Evolutionary conservation across 306 rosid genomes (phyloP), one percentile per base, ranked within the genome.

Genomic region (Fragaria nilgerrensis): DNA sequence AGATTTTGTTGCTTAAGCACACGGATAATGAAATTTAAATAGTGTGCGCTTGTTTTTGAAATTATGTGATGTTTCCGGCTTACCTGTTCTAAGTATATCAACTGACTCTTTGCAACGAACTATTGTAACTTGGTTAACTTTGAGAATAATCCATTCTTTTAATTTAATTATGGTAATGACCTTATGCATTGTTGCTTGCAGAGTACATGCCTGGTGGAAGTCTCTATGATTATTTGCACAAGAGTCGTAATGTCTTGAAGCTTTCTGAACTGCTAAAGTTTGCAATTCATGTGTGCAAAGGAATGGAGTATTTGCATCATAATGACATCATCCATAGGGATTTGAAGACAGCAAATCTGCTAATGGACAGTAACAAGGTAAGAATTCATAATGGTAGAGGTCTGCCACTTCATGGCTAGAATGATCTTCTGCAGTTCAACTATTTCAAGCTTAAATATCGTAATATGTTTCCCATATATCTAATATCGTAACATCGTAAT

Each of bases 171-270:
- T 64, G 36, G 2, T 9, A 55, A 17, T 75, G 68, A 68, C 69
- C 52, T 39, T 23, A 11, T 68, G 76, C 69, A 22, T 39, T 37
- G 58, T 52, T 84, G 27, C 19, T 55, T 85, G 87, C 94, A 96
- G 99, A 96, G 89, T 96, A 90, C 81, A 96, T 96, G 99, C 93
- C 96, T 43, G 94, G 98, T 72, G 99, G 99, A 86, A 96, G 96
- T 85, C 89, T 96, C 59, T 96, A 96, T 76, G 97, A 92, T 87
- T 92, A 91, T 88, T 82, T 96, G 93, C 99, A 96, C 87, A 96
- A 91, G 89, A 91, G 86, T 80, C 96, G 79, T 87, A 85, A 87
- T 79, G 85, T 87, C 75, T 79, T 91, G 88, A 92, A 89, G 87
- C 87, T 88, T 77, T 69, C 92, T 65, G 93, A 86, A 68, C 82